Evolutionary conservation across 73 alveolate genomes (phyloP).

Genomic region (Symbiodinium pilosum): DNA sequence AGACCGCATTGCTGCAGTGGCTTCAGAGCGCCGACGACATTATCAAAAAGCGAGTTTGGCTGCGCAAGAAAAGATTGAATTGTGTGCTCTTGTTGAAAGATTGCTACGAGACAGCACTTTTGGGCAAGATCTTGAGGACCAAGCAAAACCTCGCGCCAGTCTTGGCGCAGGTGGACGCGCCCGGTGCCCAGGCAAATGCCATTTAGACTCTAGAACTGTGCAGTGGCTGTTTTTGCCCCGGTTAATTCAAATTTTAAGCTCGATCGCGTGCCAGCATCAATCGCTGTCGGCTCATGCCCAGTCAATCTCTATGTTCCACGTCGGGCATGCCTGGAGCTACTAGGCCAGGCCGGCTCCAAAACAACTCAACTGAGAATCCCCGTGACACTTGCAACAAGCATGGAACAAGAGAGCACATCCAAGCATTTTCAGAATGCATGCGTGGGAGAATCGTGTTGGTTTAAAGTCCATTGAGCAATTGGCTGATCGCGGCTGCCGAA

Average conservation of each 20-base stretch:
- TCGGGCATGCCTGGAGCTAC: not conserved
- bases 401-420: too few relatives aligned
- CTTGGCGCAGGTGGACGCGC: not conserved
- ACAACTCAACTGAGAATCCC: not conserved
- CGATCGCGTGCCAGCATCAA: not conserved
- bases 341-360: not conserved
- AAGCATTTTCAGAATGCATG: not conserved
- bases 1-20: not conserved
- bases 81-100: not conserved
- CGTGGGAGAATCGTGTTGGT: not conserved
- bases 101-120: not conserved
- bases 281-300: not conserved
- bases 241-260: too few relatives aligned
- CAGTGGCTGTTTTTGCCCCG: not conserved
- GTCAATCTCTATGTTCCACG: too few relatives aligned
- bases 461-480: not conserved
- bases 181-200: not conserved
- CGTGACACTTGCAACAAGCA: too few relatives aligned
- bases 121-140: not conserved
- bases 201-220: not conserved
- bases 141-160: not conserved
- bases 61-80: not conserved
- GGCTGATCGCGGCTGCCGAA: not conserved
- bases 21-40: not conserved
- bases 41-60: not conserved